A percentile compares a stretch with the other conserved stretches of the same genome.
Conservation (phyloP, 108 stramenopile genomes). For the Craspedostauros australis region DNA sequence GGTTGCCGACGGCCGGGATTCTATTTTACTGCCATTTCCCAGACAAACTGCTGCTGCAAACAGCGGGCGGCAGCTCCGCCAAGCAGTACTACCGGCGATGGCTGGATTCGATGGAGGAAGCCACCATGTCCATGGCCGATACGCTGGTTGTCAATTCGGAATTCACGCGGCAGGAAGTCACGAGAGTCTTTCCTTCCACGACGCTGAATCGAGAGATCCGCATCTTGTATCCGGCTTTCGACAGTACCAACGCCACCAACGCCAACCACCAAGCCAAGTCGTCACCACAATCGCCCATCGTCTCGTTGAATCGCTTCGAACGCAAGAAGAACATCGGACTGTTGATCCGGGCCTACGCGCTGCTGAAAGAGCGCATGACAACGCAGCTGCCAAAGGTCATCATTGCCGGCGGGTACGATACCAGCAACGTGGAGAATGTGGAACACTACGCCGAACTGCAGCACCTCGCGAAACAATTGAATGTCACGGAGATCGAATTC, state of each 20-base stretch:
- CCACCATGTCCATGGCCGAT: conserved; percentile 76
- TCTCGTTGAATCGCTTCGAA: conserved; percentile 94
- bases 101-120: conserved; percentile 74
- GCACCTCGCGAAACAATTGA: conserved; percentile 26
- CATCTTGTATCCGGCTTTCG: conserved; percentile 22
- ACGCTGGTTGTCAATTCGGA: conserved; percentile 88
- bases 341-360: conserved; percentile 51
- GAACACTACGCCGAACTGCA: conserved; percentile 83
- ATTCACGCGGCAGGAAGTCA: conserved; percentile 82
- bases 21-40: conserved; percentile 99
- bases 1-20: conserved; percentile 44
- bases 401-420: conserved; percentile 97
- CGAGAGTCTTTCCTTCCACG: conserved; percentile 54
- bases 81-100: conserved; percentile 49
- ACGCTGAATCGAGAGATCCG: background rate
- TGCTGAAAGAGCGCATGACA: conserved; percentile 13
- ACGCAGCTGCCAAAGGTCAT: conserved; percentile 42
- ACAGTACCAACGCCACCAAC: conserved; percentile 9
- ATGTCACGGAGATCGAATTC: conserved; percentile 45
- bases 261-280: conserved; percentile 19
- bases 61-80: conserved; percentile 13
- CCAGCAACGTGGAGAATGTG: conserved; percentile 88
- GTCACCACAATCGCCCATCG: conserved; percentile 34
- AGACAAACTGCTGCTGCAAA: conserved; percentile 87
- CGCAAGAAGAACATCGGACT: conserved; percentile 94